Evolutionary conservation across 257 asterid genomes (phyloP).

Genomic region (Gynochthodes officinalis): DNA sequence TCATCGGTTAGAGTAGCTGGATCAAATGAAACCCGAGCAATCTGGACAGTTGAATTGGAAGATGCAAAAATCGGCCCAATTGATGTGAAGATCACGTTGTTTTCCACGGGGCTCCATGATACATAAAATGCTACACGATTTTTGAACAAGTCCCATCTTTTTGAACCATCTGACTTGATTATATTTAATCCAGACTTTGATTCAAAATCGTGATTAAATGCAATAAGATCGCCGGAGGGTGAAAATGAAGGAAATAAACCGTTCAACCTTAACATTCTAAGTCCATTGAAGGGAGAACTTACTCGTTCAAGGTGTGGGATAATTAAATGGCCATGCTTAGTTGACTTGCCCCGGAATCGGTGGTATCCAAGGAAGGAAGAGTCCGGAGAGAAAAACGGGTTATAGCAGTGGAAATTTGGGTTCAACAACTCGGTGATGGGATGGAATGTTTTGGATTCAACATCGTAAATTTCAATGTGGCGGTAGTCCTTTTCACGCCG

Average conservation of each 20-base stretch:
- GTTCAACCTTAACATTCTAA: conserved; percentile 53
- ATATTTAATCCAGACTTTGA: conserved; percentile 45
- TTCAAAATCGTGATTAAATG: conserved; percentile 49
- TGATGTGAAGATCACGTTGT: conserved; percentile 59
- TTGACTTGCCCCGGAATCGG: conserved; percentile 60
- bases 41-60: conserved; percentile 44
- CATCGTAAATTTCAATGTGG: conserved; percentile 69
- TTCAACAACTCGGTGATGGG: conserved; percentile 53
- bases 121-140: conserved; percentile 47
- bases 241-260: conserved; percentile 75
- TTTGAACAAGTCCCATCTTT: conserved; percentile 51
- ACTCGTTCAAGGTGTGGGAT: conserved; percentile 58
- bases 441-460: conserved; percentile 35
- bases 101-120: conserved; percentile 71
- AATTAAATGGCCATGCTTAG: conserved; percentile 24
- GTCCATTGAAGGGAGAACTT: conserved; percentile 40
- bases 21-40: conserved; percentile 68
- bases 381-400: conserved; percentile 60
- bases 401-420: conserved; percentile 76
- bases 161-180: conserved; percentile 64
- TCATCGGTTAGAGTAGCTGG: conserved; percentile 28
- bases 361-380: conserved; percentile 55
- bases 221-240: conserved; percentile 54
- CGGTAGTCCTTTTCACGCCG: conserved; percentile 56
- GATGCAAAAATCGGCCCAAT: conserved; percentile 69